Conservation (phyloP, 1,284 basidiomycete species). For the Trichosporon sp. region DNA sequence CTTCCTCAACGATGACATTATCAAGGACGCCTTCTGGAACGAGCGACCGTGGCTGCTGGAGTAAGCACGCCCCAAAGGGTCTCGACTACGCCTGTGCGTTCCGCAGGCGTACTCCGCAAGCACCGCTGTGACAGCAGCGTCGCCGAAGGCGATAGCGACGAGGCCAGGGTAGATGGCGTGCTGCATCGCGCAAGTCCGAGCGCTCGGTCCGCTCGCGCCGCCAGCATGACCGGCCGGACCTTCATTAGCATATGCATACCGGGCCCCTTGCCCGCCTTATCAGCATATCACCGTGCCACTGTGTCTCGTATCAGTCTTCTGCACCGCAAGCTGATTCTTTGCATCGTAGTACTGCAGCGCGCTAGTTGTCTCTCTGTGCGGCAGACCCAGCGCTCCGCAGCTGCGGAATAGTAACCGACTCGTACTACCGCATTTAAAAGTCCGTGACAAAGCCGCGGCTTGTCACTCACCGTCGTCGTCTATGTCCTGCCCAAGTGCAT, state of each 20-base stretch:
- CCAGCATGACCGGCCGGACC: not conserved
- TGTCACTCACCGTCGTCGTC: not conserved
- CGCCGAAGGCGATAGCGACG: not conserved
- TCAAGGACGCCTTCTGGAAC: conserved; percentile 73
- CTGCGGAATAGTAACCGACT: no score
- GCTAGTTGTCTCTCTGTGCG: no score
- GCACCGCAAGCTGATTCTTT: no score
- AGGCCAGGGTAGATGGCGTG: not conserved
- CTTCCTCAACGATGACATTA: conserved; percentile 71
- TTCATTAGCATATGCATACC: not conserved
- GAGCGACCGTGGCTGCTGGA: conserved; percentile 46
- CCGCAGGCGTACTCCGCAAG: not conserved
- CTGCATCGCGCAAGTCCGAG: not conserved
- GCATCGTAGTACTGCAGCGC: no score
- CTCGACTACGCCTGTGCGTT: not conserved
- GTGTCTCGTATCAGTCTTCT: not conserved
- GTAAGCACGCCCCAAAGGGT: conserved; percentile 4
- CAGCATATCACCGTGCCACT: not conserved
- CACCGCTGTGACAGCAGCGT: not conserved
- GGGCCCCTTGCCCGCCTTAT: not conserved
- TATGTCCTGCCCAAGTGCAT: not conserved
- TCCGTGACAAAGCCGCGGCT: not conserved
- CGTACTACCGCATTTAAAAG: no score
- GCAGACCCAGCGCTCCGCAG: no score
- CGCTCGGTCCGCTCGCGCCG: not conserved